Base-by-base conservation (phyloP, 768 basidiomycete genomes). In the Hericium rajendrae region DNA sequence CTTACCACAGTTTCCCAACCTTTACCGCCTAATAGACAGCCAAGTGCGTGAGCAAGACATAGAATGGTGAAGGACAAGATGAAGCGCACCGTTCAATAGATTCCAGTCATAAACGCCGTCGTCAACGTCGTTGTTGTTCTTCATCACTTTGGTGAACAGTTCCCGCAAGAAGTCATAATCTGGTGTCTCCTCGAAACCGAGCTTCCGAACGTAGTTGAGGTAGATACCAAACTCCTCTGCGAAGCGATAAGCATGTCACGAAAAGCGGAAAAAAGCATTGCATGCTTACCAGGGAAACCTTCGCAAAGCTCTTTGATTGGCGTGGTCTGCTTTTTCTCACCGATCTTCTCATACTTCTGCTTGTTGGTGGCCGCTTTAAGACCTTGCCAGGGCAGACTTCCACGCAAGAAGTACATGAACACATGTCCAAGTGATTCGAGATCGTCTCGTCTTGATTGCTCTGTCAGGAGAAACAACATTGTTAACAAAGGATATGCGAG, bases 281-380 rank as follows among this genome's bases (percentile, higher is more conserved):
- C 55, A 38, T 40, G 69, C 79, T 60, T 64, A 92, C 92, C 93
- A 51, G 97, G 95, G 76, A 87, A 94, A 57, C 92, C 91, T 65
- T 98, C 97, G 66, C 88, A 92, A 24, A 99, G 79, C 68, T 99
- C 97, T 74, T 92, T 95, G 71, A 99, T 97, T 6, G 89, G 88
- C 28, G 97, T 98, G 13, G 89, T 90, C 76, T 98, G 97, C 80
- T 93, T 99, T 86, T 99, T 99, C 78, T 99, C 95, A 61, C 95
- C 95, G 71, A 99, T 99, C 80, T 98, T 99, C 79, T 99, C 95
- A 75, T 99, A 99, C 78, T 98, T 92, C 72, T 98, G 97, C 77
- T 99, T 99, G 79, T 99, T 98, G 53, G 94, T 99, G 28, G 97
- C 97, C 38, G 97, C 97, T 74, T 98, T 98, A 57, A 99, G 81